Conservation (phyloP, 768 basidiomycete genomes). For the Lactarius evosmus region DNA sequence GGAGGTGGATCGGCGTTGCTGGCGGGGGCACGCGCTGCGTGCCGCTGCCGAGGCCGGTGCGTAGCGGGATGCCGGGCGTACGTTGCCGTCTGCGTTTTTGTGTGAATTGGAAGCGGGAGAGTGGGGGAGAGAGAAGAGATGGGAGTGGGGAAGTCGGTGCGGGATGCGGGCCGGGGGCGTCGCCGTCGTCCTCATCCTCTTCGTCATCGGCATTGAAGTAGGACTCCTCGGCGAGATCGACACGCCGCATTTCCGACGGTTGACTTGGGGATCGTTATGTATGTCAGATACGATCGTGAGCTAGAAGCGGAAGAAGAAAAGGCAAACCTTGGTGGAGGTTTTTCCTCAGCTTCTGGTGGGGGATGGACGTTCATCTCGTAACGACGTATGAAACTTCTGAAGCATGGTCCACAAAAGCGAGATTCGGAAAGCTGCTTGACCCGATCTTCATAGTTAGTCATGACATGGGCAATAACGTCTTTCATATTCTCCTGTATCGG, state of each 20-base stretch:
- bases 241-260: slow-evolving; percentile 39
- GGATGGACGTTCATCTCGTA: slow-evolving; percentile 95
- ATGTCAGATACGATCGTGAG: background rate
- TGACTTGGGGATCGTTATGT: slow-evolving; percentile 5
- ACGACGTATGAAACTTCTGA: slow-evolving; percentile 67
- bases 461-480: slow-evolving; percentile 77
- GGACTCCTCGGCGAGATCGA: slow-evolving; percentile 82
- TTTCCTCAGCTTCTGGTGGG: slow-evolving; percentile 51
- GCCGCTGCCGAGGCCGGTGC: slow-evolving; percentile 40
- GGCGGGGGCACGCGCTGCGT: slow-evolving; percentile 36
- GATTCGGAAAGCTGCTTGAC: slow-evolving; percentile 62
- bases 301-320: background rate
- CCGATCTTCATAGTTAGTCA: slow-evolving; percentile 67
- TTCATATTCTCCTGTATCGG: slow-evolving; percentile 76
- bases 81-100: slow-evolving; percentile 35
- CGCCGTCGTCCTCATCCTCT: slow-evolving; percentile 49
- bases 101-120: slow-evolving; percentile 28
- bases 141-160: slow-evolving; percentile 15
- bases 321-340: slow-evolving; percentile 39
- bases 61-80: slow-evolving; percentile 42
- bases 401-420: slow-evolving; percentile 61
- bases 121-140: slow-evolving; percentile 31
- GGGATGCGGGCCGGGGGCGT: slow-evolving; percentile 31
- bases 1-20: slow-evolving; percentile 31
- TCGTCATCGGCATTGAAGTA: slow-evolving; percentile 93